Base-by-base conservation (phyloP, 163 green algal species). In the Prototheca wickerhamii region DNA sequence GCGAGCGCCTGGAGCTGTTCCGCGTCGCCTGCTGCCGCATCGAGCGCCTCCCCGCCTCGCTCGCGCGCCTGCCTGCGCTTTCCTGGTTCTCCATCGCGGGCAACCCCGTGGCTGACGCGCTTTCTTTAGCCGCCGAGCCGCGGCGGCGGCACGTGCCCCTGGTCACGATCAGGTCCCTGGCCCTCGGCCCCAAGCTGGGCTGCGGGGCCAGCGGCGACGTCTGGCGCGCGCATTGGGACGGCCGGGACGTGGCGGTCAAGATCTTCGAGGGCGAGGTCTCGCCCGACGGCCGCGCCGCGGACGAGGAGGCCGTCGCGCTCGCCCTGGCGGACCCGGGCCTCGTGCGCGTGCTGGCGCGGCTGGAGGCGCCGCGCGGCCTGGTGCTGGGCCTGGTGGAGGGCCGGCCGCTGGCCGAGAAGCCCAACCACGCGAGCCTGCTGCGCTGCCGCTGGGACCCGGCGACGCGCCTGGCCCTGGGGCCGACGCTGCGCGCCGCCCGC, bases 201-300 rank as follows among this genome's bases (percentile, higher is more conserved):
- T 63, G 76, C 25, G 82, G 82, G 31, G 79, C 82, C 31, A 76
- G 58, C 17, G 82, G 82, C 18, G 73, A 83, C 33, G 82, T 88
- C 12, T 80, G 77, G 59, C 35, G 34, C 26, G 75, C 67, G 2
- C 56, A 31, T 25, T 70, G 68, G 34, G 40, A 67, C 25, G 76
- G 65, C 4, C 31, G 59, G 3, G 53, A 40, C 6, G 71, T 82
- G 18, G 79, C 79, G 3, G 50, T 86, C 7, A 86, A 86, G 57
- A 43, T 80, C 25, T 84, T 83, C 76, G 75, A 77, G 53, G 29
- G 75, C 71, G 80, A 91, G 57, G 77, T 81, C 43, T 82, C 81
- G 42, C 89, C 88, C 1, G 82, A 93, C 61, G 81, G 82, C 15
- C 78, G 77, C 57, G 61, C 62, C n/a, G 40, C 42, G 0, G 81